Evolutionary conservation across 106 monocot species (phyloP), one percentile per base, ranked within the genome.

Genomic region (Ottelia alismoides): DNA sequence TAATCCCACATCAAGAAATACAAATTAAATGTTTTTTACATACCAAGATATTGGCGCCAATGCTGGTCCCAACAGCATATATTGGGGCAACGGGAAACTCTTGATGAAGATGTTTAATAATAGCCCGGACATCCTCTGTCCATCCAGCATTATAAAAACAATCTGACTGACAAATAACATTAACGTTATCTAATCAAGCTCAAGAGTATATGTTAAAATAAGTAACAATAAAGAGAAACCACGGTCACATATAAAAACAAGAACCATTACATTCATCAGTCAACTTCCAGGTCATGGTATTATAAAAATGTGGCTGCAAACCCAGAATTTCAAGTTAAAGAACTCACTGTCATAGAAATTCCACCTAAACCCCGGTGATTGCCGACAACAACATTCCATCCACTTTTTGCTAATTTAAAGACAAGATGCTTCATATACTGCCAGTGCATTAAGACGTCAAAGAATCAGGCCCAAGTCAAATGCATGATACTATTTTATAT

Each of bases 331-430:
- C n/a, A n/a, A n/a, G n/a, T n/a, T n/a, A n/a, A 53, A 12, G 30
- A 25, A 64, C 75, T 67, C 75, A 93, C 92, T 2, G 87, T 93
- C 43, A 93, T 75, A 31, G 79, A 80, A 40, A 93, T 70, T 48
- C 87, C 92, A 64, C 79, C 92, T 46, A 93, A 64, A 26, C 92
- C 92, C 21, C 87, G 74, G 70, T 93, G 92, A 55, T 93, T 93
- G 63, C 76, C 68, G 54, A 93, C 75, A 65, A 83, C 92, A 59
- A 80, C 87, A 77, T 87, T 78, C 87, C 83, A 93, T 58, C 92
- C 92, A 3, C 60, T 59, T 49, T 72, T 86, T 55, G 87, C 83
- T 29, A 80, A 61, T 14, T 27, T 52, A 40, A 77, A 58, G 2
- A 67, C 83, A 18, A 83, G n/a, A 68, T 93, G 87, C 57, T 73